Base-by-base conservation (phyloP, 78 protist species). In the Kipferlia bialata region DNA sequence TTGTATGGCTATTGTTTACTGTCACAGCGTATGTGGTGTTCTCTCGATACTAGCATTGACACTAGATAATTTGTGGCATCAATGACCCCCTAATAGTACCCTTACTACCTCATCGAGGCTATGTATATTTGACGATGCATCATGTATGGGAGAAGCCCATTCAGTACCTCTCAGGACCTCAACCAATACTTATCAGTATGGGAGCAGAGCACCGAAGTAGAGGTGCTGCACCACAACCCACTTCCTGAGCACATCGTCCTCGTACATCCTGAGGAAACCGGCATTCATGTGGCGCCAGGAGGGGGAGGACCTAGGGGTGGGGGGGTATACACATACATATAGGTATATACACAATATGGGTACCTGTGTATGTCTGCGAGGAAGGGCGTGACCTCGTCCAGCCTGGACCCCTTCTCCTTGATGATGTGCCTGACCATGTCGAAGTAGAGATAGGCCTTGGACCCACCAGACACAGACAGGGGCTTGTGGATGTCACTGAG, bases 301-400 rank as follows among this genome's bases (percentile, higher is more conserved):
- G 24, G 22, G 48, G 28, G 73, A 18, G 48, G 16, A 37, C 60
- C 74, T 59, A 36, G n/a, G n/a, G n/a, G n/a, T n/a, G n/a, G n/a
- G n/a, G n/a, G n/a, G n/a, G n/a, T n/a, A n/a, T n/a, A n/a, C n/a
- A n/a, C n/a, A n/a, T n/a, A n/a, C n/a, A n/a, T n/a, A n/a, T n/a
- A n/a, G n/a, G n/a, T n/a, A n/a, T n/a, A n/a, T n/a, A n/a, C n/a
- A n/a, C n/a, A n/a, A n/a, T n/a, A n/a, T n/a, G n/a, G n/a, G n/a
- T n/a, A n/a, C n/a, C n/a, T n/a, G n/a, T n/a, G n/a, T n/a, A 88
- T 81, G 78, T 84, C 84, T 41, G 61, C 53, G 24, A 89, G 79
- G 29, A 75, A 55, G 7, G 88, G 89, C 57, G 89, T 78, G 38
- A 85, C 90, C 70, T 85, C 90, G 1, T 33, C 66, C 31, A 89